Conservation (phyloP, 495 filamentous ascomycete genomes). For the Talaromyces stipitatus region DNA sequence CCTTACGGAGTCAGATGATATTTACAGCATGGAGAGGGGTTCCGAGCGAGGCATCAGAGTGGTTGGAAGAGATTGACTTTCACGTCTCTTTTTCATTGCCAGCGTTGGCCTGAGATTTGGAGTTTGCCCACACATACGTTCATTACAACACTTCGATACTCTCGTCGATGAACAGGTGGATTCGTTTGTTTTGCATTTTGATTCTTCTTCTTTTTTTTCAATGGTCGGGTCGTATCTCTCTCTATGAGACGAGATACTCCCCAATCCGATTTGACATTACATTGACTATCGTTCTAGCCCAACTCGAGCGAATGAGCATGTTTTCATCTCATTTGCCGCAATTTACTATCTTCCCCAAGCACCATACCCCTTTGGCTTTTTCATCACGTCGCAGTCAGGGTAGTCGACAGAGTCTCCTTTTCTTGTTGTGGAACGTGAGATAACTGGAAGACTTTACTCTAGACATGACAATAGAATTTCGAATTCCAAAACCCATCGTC, state of each 20-base stretch:
- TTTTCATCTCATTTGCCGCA: background rate
- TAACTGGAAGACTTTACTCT: constrained; percentile 2
- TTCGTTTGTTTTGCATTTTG: background rate
- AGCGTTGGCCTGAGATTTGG: constrained; percentile 5
- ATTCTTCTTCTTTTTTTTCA: background rate
- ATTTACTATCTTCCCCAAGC: background rate
- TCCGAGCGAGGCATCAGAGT: background rate
- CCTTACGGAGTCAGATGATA: background rate
- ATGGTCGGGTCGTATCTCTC: background rate
- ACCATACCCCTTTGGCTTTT: background rate
- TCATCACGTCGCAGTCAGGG: background rate
- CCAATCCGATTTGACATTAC: background rate
- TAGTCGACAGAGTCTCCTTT: constrained; percentile 2
- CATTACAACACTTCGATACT: background rate
- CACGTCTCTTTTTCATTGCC: background rate
- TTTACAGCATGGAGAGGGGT: background rate
- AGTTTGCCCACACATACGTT: background rate
- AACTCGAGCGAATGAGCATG: background rate
- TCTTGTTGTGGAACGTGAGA: background rate
- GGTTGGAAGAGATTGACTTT: background rate
- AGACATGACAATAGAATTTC: constrained; percentile 5
- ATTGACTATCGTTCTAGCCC: background rate
- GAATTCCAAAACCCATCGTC: background rate
- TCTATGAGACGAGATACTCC: background rate
- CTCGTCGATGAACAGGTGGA: background rate